These are phyloP conservation scores for Trifolium repens DNA, from an alignment of 306 rosid genomes.

Conservation along the genomic window DNA sequence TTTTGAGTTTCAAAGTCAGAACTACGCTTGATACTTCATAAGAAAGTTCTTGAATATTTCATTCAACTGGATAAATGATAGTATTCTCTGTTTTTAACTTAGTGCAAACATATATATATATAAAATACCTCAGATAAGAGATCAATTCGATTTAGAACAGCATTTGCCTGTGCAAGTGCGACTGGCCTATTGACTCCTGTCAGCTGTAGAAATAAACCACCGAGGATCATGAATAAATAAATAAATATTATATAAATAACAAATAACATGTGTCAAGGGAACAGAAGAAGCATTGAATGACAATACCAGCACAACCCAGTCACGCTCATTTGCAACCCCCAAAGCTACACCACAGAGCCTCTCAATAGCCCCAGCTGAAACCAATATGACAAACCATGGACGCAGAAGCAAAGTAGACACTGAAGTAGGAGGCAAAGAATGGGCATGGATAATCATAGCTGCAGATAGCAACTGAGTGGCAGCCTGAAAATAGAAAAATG, in stretches of 20 bases:
- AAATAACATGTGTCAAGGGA: constrained; percentile 34
- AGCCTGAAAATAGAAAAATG: constrained; percentile 62
- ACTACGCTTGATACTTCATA: constrained; percentile 12
- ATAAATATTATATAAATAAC: constrained; percentile 11
- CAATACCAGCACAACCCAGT: constrained; percentile 95
- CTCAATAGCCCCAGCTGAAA: constrained; percentile 86
- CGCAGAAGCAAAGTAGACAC: constrained; percentile 65
- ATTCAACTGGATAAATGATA: constrained; percentile 28
- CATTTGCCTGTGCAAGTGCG: constrained; percentile 95
- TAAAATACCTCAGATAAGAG: constrained; percentile 86
- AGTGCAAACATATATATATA: constrained; percentile 6
- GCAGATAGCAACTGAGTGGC: constrained; percentile 86
- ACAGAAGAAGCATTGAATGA: constrained; percentile 38
- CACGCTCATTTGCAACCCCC: constrained; percentile 95
- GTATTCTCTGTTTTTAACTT: neutral
- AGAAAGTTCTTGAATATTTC: constrained; percentile 23
- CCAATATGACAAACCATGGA: constrained; percentile 85
- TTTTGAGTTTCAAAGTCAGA: constrained; percentile 34
- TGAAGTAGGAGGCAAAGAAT: constrained; percentile 60
- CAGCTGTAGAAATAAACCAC: constrained; percentile 59
- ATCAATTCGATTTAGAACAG: constrained; percentile 86
- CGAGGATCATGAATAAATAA: constrained; percentile 21
- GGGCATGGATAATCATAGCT: constrained; percentile 76
- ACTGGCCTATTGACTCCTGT: constrained; percentile 94
- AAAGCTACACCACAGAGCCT: constrained; percentile 81